Percentiles rank a stretch among this genome's conserved stretches.
Conservation (phyloP, 495 filamentous ascomycete species). For the Talaromyces proteolyticus region DNA sequence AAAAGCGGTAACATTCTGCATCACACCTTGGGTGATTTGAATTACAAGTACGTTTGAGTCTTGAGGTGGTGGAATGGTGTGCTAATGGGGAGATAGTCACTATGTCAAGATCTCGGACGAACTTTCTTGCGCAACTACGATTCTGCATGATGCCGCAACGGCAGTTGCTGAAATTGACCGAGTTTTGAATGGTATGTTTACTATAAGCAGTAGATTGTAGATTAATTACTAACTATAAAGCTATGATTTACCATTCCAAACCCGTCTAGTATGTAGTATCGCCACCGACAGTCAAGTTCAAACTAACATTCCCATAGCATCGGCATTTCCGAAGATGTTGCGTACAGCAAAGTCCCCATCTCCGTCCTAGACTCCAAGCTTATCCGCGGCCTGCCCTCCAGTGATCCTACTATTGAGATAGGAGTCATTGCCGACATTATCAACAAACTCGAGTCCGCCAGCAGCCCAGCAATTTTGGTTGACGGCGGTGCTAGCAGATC, state of each 20-base stretch:
- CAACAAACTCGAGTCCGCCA: background rate
- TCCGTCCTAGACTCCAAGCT: slow-evolving; percentile 15
- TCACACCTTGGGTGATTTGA: slow-evolving; percentile 1
- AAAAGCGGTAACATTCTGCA: slow-evolving; percentile 1
- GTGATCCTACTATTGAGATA: background rate
- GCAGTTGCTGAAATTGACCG: slow-evolving; percentile 34
- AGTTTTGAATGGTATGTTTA: slow-evolving; percentile 22
- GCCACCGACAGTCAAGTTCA: background rate
- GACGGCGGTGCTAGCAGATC: background rate
- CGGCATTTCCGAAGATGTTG: slow-evolving; percentile 24
- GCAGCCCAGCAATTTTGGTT: background rate
- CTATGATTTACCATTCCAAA: slow-evolving; percentile 2
- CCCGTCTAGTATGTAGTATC: background rate
- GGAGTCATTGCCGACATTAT: background rate
- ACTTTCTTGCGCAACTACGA: slow-evolving; percentile 24
- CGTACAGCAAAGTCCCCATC: slow-evolving; percentile 16
- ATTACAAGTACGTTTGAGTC: background rate
- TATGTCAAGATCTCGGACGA: slow-evolving; percentile 20
- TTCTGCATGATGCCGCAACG: slow-evolving; percentile 21
- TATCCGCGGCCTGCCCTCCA: slow-evolving; percentile 8
- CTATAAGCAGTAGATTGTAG: background rate
- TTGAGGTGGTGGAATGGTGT: background rate
- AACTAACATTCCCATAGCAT: slow-evolving; percentile 5
- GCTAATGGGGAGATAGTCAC: background rate
- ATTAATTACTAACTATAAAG: background rate